Evolutionary conservation across 495 filamentous ascomycete species (phyloP).

Genomic region (Aspergillus coremiiformis): DNA sequence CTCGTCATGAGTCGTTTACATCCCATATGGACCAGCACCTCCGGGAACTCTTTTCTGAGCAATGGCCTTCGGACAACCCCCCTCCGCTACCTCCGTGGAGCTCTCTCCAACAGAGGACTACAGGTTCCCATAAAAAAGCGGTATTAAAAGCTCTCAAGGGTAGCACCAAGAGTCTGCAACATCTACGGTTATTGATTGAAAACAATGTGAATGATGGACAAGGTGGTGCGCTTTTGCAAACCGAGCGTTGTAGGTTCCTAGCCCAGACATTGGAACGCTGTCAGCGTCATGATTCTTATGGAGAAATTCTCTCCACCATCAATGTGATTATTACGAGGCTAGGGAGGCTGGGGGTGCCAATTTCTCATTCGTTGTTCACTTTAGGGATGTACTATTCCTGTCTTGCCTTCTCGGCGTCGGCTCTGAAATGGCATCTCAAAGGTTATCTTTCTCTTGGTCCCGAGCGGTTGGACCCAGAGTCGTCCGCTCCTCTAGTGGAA

Average conservation of each 20-base stretch:
- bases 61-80: constrained; percentile 20
- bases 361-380: constrained; percentile 7
- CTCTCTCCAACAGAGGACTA: constrained; percentile 7
- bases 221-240: constrained; percentile 8
- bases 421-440: constrained; percentile 21
- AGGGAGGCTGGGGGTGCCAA: constrained; percentile 5
- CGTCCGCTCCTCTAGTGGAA: constrained; percentile 14
- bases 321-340: constrained; percentile 25
- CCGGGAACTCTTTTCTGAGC: constrained; percentile 11
- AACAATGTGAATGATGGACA: constrained; percentile 11
- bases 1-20: background rate
- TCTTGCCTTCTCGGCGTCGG: constrained; percentile 20
- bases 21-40: constrained; percentile 4
- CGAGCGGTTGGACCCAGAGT: background rate
- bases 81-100: constrained; percentile 19
- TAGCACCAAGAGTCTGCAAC: constrained; percentile 3
- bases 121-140: constrained; percentile 2
- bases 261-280: constrained; percentile 8
- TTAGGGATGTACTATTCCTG: constrained; percentile 27
- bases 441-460: constrained; percentile 3
- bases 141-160: background rate
- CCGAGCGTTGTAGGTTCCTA: background rate
- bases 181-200: constrained; percentile 16
- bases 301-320: constrained; percentile 24
- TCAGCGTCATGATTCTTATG: constrained; percentile 13